Base-by-base conservation (phyloP, 1,284 basidiomycete species). In the Puccinia triticina region DNA sequence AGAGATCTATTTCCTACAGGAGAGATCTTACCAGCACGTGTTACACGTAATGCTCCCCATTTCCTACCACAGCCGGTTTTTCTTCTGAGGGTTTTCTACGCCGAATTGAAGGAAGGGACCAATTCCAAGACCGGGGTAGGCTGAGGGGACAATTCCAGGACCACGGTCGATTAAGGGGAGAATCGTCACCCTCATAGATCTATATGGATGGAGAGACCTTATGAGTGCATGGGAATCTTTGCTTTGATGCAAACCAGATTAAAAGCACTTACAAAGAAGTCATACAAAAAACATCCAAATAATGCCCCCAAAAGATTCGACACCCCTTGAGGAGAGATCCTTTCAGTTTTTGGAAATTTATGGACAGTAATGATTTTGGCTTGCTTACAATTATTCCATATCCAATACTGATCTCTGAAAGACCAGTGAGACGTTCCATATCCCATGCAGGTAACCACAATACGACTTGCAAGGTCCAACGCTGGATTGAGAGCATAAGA, bases 361-460 rank as follows among this genome's bases (percentile, higher is more conserved):
- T 66, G 50, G 64, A 76, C n/a, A 29, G 16, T 16, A 40, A 18
- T 40, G 2, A 23, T 40, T 37, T 66, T 40, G 4, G 11, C 32
- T 26, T 66, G 64, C 77, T 71, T 14, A 79, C 77, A 79, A 69
- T 66, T 66, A 67, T 66, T 71, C 82, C 82, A 83, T 18, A 83
- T 37, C 82, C 82, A 83, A 53, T 83, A 83, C 32, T 78, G 74
- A 46, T 79, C 61, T 64, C 76, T 55, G 48, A 72, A 64, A 1
- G 82, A 55, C 77, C 77, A 79, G n/a, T 69, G 48, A 18, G 64
- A 48, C n/a, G 43, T 67, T 46, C 77, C 67, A 32, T 79, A 79
- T 14, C 77, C 77, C 64, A 79, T 69, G 26, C 71, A 55, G 43
- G 64, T 71, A n/a, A 67, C 64, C 18, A 79, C 69, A 10, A 79